These are phyloP conservation scores for Chytridium lagenaria DNA, from an alignment of 371 early-diverging fungal species.

Conservation along the genomic window DNA sequence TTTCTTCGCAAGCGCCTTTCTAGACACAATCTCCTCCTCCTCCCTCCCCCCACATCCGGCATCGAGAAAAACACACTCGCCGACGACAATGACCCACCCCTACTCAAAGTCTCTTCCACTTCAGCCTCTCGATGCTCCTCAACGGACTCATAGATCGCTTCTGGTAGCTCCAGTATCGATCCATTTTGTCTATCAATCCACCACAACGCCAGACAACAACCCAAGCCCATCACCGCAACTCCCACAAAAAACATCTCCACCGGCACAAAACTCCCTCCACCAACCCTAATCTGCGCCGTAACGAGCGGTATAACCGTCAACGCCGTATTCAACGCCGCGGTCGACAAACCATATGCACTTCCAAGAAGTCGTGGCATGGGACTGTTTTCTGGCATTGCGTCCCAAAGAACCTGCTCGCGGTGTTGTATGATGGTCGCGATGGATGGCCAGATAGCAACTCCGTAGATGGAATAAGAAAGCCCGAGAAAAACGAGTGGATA, in stretches of 20 bases:
- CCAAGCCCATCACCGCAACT: constrained; percentile 53
- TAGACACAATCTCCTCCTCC: no score
- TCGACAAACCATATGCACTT: constrained; percentile 70
- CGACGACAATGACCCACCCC: no score
- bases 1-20: no score
- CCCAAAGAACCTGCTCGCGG: constrained; percentile 29
- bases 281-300: constrained; percentile 62
- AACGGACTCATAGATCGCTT: constrained; percentile 21
- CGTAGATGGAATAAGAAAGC: constrained; percentile 64
- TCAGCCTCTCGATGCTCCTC: constrained; percentile 9
- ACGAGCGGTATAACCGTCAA: constrained; percentile 66
- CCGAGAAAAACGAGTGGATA: constrained; percentile 59
- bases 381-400: constrained; percentile 16
- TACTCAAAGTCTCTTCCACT: no score
- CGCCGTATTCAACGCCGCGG: constrained; percentile 65
- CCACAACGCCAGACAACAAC: constrained; percentile 42
- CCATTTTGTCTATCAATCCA: constrained; percentile 49
- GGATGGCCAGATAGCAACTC: constrained; percentile 69
- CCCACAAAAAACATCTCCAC: constrained; percentile 63
- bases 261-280: constrained; percentile 48
- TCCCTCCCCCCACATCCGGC: no score
- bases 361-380: constrained; percentile 53
- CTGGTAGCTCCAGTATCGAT: constrained; percentile 50
- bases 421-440: constrained; percentile 61
- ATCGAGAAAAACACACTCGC: no score